Base-by-base conservation (phyloP, 306 rosid genomes). In the Dalbergia oliveri region DNA sequence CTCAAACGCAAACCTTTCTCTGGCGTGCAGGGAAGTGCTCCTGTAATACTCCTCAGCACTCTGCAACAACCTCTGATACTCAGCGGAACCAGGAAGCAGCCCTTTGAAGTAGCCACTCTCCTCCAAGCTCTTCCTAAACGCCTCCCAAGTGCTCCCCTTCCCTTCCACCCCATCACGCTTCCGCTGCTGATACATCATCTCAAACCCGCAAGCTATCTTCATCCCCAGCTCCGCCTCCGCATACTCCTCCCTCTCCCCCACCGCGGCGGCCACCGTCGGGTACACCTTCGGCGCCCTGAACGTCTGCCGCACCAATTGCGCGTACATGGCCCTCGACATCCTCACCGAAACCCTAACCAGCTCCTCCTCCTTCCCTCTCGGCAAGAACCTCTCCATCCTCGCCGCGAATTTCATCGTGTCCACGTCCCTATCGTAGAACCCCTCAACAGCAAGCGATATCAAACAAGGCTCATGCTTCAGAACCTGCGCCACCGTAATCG, bases 281-380 rank as follows among this genome's bases (percentile, higher is more conserved):
- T 90, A 95, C 53, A 89, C 84, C 74, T 87, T 95, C 0, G 99
- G 98, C 66, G 98, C 98, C 79, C 84, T 91, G 86, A 95, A 95
- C 19, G 79, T 76, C 76, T 95, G 98, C 88, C 89, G 94, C 84
- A 82, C 93, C 79, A 95, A 72, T 79, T 95, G 98, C 0, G 97
- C 99, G 54, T 87, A 95, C 99, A 95, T 95, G 15, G 98, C 97
- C 85, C 95, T 95, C 8, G 99, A 88, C 99, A 95, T 89, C 86
- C 66, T 93, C 85, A 87, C 91, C 45, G 89, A 77, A n/a, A 89
- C 69, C 6, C 88, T 43, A 1, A 90, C 92, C 86, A 95, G 33
- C 47, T 91, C 92, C 66, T 93, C 96, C 3, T 64, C 86, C 23
- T 62, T 88, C 73, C 96, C 97, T 68, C 69, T 72, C 58, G 79